Evolutionary conservation across 495 filamentous ascomycete genomes (phyloP), one percentile per base, ranked within the genome.

Genomic region (Hypoxylon cercidicola): DNA sequence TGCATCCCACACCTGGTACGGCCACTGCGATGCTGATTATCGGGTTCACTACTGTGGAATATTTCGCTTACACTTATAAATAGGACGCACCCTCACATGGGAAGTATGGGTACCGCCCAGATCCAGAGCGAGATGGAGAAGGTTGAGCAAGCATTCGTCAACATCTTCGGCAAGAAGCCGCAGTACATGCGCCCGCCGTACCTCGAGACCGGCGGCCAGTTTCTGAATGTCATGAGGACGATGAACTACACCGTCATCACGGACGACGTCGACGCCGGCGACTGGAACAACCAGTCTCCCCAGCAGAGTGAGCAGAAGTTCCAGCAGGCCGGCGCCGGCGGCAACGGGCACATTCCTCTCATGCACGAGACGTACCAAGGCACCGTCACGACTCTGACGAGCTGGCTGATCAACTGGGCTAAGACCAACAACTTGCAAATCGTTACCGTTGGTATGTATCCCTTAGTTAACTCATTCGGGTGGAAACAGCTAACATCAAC

Each of bases 231-330:
- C 32, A 78, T 85, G 78, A 73, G 74, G 67, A 60, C 72, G 39
- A 72, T 85, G 61, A 77, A 77, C 64, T 84, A 83, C 74, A 77
- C 79, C 57, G 81, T 86, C 66, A 79, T 86, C 73, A 84, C 75
- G n/a, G 69, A 81, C 66, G 82, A 85, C 63, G 67, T 86, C 43
- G 83, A 86, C 62, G 57, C 78, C 0, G 80, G 79, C 28, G 82
- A 84, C 71, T 85, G 83, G 82, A 83, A 84, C 75, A 78, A 77
- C 69, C 43, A 78, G 40, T 71, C 74, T 1, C 77, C 81, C 2
- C 23, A 62, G 56, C 74, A 79, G 72, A 80, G 76, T 71, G 28
- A 82, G 72, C 61, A 73, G 64, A 60, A 62, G 51, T 84, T 85
- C 71, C 51, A 67, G 25, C 63, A 72, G 37, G 80, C 82, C 1